Evolutionary conservation across 164 flowering plant genomes (phyloP).

Genomic region (Taxillus chinensis): DNA sequence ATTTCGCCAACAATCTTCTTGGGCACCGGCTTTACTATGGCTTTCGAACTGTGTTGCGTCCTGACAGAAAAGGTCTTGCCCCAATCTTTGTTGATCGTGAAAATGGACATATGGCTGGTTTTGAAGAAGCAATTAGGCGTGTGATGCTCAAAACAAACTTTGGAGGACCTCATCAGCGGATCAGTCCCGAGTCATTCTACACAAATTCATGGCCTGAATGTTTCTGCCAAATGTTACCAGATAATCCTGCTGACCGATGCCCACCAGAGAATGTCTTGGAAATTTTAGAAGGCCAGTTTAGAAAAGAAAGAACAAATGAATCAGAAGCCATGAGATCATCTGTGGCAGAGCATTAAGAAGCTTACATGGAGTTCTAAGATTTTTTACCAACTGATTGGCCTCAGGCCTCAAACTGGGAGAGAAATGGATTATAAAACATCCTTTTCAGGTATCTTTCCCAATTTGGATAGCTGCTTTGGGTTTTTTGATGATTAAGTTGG

Average conservation of each 20-base stretch:
- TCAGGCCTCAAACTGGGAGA: too few relatives aligned
- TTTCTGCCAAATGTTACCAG: conserved; percentile 68
- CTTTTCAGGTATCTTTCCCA: too few relatives aligned
- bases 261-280: conserved; percentile 71
- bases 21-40: conserved; percentile 97
- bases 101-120: conserved; percentile 54
- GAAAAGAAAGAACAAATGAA: conserved; percentile 20
- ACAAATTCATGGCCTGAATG: conserved; percentile 99
- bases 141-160: conserved; percentile 61
- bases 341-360: background rate
- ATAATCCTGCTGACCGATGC: conserved; percentile 68
- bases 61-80: conserved; percentile 88
- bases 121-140: conserved; percentile 73
- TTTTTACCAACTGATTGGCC: too few relatives aligned
- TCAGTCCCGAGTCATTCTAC: conserved; percentile 85
- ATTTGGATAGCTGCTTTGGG: too few relatives aligned
- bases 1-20: conserved; percentile 94
- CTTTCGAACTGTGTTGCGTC: conserved; percentile 74
- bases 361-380: background rate
- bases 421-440: too few relatives aligned
- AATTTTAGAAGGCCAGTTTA: conserved; percentile 38
- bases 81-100: conserved; percentile 72
- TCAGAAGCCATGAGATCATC: conserved; percentile 12
- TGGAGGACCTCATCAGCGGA: conserved; percentile 87
- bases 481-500: too few relatives aligned